phyloP scores from a whole-genome alignment of 148 eudicot genomes.

The Fallopia convolvulus region DNA sequence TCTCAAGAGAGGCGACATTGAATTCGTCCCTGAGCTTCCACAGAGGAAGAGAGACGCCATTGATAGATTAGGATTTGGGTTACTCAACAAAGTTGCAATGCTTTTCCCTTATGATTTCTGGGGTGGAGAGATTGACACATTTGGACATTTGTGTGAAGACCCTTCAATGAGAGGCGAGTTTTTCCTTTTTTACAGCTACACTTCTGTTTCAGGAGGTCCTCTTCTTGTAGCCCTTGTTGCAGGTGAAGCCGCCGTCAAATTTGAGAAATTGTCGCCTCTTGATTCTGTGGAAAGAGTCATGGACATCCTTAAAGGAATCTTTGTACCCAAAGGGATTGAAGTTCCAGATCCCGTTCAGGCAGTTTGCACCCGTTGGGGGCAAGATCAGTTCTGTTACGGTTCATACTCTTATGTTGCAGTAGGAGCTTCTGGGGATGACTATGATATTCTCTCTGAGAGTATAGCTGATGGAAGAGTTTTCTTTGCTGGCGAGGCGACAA shows the following conservation, averaged over 20 bases:
- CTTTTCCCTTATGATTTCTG: constrained; percentile 89
- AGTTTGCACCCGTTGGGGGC: constrained; percentile 95
- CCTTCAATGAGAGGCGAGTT: constrained; percentile 83
- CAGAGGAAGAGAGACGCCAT: constrained; percentile 69
- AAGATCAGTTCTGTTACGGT: constrained; percentile 68
- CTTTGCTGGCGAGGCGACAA: constrained; percentile 97
- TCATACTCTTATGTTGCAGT: constrained; percentile 87
- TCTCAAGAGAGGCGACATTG: constrained; percentile 58
- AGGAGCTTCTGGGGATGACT: constrained; percentile 94
- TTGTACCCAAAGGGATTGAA: constrained; percentile 79
- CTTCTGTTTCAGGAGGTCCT: constrained; percentile 88
- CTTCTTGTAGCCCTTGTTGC: constrained; percentile 92
- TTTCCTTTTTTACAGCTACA: constrained; percentile 86
- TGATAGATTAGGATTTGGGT: constrained; percentile 79
- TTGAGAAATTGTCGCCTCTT: constrained; percentile 72
- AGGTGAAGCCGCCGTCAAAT: constrained; percentile 87
- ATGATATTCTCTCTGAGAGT: constrained; percentile 85
- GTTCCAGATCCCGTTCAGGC: constrained; percentile 85
- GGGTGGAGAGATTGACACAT: constrained; percentile 95
- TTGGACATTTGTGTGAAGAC: constrained; percentile 79
- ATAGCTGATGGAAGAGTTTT: constrained; percentile 72
- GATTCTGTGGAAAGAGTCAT: constrained; percentile 69
- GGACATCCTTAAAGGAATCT: constrained; percentile 74
- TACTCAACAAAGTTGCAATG: constrained; percentile 94
- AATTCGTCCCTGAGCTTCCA: constrained; percentile 85